Evolutionary conservation across 129 eudicot genomes (phyloP).

Genomic region (Lactuca sativa): DNA sequence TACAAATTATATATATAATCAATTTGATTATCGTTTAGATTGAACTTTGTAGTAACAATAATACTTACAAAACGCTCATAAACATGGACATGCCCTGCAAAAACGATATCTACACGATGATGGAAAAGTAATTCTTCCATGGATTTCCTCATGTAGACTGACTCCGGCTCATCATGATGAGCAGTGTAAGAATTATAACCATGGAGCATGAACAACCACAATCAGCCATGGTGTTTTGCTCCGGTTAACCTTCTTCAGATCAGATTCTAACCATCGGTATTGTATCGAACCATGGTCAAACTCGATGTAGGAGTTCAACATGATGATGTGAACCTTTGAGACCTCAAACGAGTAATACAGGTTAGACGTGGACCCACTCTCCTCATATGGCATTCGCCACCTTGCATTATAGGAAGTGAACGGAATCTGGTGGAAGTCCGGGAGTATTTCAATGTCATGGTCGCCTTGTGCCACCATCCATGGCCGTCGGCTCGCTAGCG

Average conservation of each 20-base stretch:
- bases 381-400: constrained; percentile 73
- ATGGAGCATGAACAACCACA: constrained; percentile 66
- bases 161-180: constrained; percentile 60
- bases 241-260: constrained; percentile 57
- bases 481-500: constrained; percentile 65
- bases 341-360: constrained; percentile 70
- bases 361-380: constrained; percentile 67
- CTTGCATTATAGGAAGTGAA: constrained; percentile 72
- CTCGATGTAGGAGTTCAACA: constrained; percentile 78
- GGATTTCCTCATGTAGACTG: constrained; percentile 44
- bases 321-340: constrained; percentile 59
- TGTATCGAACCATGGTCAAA: constrained; percentile 52
- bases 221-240: constrained; percentile 65
- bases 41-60: constrained; percentile 24
- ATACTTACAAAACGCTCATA: constrained; percentile 70
- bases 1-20: background rate
- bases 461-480: constrained; percentile 94
- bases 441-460: constrained; percentile 62
- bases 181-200: constrained; percentile 71
- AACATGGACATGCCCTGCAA: constrained; percentile 83
- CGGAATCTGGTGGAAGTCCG: constrained; percentile 4
- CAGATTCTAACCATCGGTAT: constrained; percentile 54
- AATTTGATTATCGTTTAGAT: background rate
- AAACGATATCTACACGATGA: constrained; percentile 60
- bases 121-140: constrained; percentile 62